Base-by-base conservation (phyloP, 768 basidiomycete species). In the Sistotremastrum niveocremeum region DNA sequence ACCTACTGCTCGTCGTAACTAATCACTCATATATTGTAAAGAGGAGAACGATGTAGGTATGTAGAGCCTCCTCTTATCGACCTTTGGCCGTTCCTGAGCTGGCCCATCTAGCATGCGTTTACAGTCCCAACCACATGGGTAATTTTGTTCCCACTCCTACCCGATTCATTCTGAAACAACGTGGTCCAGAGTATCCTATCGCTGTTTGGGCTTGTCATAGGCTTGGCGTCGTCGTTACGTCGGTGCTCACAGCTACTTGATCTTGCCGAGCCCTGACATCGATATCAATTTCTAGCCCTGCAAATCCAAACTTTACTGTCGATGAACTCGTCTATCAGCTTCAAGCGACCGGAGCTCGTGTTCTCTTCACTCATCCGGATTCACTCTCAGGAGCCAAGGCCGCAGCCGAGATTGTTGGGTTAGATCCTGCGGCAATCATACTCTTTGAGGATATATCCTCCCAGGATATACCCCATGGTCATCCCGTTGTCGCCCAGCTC, bases 171-270 rank as follows among this genome's bases (percentile, higher is more conserved):
- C 10, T 20, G 7, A 10, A 29, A 5, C 44, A 11, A 42, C 39
- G 10, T 12, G 10, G 11, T 29, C 9, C 44, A 45, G 52, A 53
- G 36, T 53, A 53, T 40, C 46, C 49, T 5, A 48, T 50, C 31
- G 46, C 42, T 8, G 34, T 53, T 37, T 53, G 52, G 52, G 52
- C 49, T 4, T 31, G 37, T 11, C 52, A 50, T 45, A 49, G 52
- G 28, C 38, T 53, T 32, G 52, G 52, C 7, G 49, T 28, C 8
- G 37, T 42, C 20, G 35, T 44, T 5, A 46, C 47, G 38, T 11
- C 7, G 37, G 46, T 51, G 32, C 11, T 12, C 12, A 30, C 39
- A 29, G 36, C 9, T 46, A 10, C 30, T 28, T 37, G 28, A 46
- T 34, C 28, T 12, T 43, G 34, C 34, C 40, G 11, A 5, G 31